These are phyloP conservation scores for Talaromyces wortmannii DNA, from an alignment of 495 filamentous ascomycete genomes.

Conservation along the genomic window DNA sequence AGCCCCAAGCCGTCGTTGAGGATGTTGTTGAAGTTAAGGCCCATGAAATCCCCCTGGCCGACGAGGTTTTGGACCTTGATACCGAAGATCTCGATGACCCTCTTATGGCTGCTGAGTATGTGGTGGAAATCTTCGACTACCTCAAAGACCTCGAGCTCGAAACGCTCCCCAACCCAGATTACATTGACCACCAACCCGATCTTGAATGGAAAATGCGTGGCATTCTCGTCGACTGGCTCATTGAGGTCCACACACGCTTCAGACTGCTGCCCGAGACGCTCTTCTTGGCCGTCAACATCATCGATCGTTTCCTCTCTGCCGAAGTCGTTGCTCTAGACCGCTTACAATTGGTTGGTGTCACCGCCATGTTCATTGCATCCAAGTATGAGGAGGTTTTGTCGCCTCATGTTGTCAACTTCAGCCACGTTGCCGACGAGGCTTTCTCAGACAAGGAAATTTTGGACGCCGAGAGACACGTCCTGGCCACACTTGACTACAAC, in stretches of 20 bases:
- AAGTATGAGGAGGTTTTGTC: slow-evolving; percentile 99
- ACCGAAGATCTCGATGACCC: slow-evolving; percentile 86
- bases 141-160: slow-evolving; percentile 76
- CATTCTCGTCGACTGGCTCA: slow-evolving; percentile 95
- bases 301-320: slow-evolving; percentile 90
- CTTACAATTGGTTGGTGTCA: slow-evolving; percentile 92
- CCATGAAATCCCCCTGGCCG: slow-evolving; percentile 30
- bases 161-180: slow-evolving; percentile 82
- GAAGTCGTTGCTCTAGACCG: slow-evolving; percentile 94
- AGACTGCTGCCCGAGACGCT: slow-evolving; percentile 95
- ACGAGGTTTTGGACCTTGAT: slow-evolving; percentile 63
- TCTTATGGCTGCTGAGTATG: slow-evolving; percentile 96
- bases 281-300: slow-evolving; percentile 95
- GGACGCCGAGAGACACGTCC: slow-evolving; percentile 90
- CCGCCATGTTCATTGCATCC: slow-evolving; percentile 97
- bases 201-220: slow-evolving; percentile 98
- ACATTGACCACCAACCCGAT: slow-evolving; percentile 90
- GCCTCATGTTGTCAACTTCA: slow-evolving; percentile 94
- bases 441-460: slow-evolving; percentile 95
- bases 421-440: slow-evolving; percentile 91
- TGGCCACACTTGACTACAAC: slow-evolving; percentile 88
- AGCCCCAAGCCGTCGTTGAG: neutral
- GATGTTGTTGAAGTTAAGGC: slow-evolving; percentile 12
- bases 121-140: slow-evolving; percentile 96
- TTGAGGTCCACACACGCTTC: slow-evolving; percentile 97